Evolutionary conservation across 1,284 basidiomycete genomes (phyloP).

Genomic region (Cryptococcus floricola): DNA sequence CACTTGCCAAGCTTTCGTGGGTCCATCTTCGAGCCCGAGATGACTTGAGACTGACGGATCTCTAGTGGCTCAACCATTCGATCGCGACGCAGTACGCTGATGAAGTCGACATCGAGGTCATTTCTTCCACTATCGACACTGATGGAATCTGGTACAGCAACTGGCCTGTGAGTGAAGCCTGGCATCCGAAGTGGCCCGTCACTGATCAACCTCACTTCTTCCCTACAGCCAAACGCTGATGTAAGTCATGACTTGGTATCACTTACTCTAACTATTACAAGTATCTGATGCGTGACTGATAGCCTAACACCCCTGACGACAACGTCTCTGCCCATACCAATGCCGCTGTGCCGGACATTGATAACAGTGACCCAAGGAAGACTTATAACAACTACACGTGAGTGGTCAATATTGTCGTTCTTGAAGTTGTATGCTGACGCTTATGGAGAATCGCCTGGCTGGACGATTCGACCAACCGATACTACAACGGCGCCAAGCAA

Average conservation of each 20-base stretch:
- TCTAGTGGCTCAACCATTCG: slow-evolving; percentile 14
- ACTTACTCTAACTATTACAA: not conserved
- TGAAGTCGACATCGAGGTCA: slow-evolving; percentile 11
- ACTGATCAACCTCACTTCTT: not conserved
- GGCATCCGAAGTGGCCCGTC: not conserved
- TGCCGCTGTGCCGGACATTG: slow-evolving; percentile 3
- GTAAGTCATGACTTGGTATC: not conserved
- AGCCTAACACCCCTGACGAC: slow-evolving; percentile 1
- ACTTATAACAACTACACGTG: slow-evolving; percentile 12
- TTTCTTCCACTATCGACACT: slow-evolving; percentile 2
- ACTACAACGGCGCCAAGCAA: slow-evolving; percentile 7
- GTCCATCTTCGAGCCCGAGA: not conserved
- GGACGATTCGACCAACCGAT: slow-evolving; percentile 5
- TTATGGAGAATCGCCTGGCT: slow-evolving; percentile 13
- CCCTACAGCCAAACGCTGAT: slow-evolving; percentile 1
- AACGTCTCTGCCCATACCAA: not conserved
- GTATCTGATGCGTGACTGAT: not conserved
- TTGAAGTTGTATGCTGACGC: not conserved
- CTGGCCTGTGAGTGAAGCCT: not conserved
- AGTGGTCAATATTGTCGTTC: not conserved
- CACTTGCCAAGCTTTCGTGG: slow-evolving; percentile 11
- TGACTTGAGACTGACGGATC: slow-evolving; percentile 1
- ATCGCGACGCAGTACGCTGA: slow-evolving; percentile 3
- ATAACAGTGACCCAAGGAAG: slow-evolving; percentile 1
- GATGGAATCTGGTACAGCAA: not conserved